A percentile compares a stretch with the other conserved stretches of the same genome.
Evolutionary conservation across 306 rosid genomes (phyloP).

Genomic region (Glycine latifolia): DNA sequence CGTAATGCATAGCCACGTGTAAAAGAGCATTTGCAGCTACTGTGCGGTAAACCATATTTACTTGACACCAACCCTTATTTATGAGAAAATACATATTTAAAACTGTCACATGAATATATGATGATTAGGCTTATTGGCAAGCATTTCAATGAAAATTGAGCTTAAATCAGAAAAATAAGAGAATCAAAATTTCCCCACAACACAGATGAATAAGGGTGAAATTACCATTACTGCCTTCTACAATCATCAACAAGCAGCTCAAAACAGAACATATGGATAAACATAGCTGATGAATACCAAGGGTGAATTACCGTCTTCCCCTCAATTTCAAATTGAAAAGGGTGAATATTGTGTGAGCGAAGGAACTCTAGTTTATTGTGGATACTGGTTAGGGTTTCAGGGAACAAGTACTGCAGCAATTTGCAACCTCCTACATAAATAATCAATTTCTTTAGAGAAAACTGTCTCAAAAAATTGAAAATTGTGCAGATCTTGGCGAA

Average conservation of each 20-base stretch:
- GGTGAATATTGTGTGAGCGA: neutral
- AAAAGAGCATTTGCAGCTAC: neutral
- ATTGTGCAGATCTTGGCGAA: neutral
- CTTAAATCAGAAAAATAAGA: neutral
- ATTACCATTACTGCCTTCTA: neutral
- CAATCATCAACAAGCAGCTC: neutral
- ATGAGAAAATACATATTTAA: slow-evolving; percentile 1
- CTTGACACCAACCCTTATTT: neutral
- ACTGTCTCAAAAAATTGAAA: neutral
- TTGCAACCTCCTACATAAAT: neutral
- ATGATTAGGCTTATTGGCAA: neutral
- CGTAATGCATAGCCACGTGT: neutral
- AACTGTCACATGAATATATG: neutral
- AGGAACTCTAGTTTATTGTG: neutral
- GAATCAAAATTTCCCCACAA: neutral
- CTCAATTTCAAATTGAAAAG: neutral
- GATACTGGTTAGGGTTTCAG: neutral
- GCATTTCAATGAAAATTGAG: neutral
- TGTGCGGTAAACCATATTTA: neutral
- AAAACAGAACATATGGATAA: neutral
- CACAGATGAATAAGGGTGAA: neutral
- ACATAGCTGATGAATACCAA: neutral
- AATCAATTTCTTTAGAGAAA: neutral
- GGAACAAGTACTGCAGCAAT: neutral
- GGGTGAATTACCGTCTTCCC: neutral